These are phyloP conservation scores for Candida maris DNA, from an alignment of 805 yeast genomes.

Conservation along the genomic window DNA sequence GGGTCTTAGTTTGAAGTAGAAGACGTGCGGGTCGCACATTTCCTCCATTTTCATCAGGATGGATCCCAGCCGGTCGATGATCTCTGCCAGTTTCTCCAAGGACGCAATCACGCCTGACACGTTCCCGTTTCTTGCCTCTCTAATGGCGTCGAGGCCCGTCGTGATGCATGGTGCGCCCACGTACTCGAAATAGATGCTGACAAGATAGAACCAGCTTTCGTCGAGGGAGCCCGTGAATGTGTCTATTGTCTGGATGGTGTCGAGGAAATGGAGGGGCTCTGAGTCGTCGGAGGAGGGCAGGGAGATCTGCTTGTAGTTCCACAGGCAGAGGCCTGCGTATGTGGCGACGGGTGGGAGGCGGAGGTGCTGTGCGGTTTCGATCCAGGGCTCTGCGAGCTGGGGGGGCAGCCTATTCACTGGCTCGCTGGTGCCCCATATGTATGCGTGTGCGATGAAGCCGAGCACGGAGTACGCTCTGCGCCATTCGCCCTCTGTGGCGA, in stretches of 20 bases:
- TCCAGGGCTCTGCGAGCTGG: slow-evolving; percentile 67
- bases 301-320: slow-evolving; percentile 71
- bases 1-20: slow-evolving; percentile 83
- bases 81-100: slow-evolving; percentile 66
- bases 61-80: slow-evolving; percentile 69
- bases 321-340: slow-evolving; percentile 79
- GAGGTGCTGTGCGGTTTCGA: slow-evolving; percentile 52
- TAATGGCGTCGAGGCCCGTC: slow-evolving; percentile 65
- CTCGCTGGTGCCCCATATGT: slow-evolving; percentile 75
- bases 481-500: slow-evolving; percentile 46
- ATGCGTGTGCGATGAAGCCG: slow-evolving; percentile 81
- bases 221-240: slow-evolving; percentile 90
- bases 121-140: slow-evolving; percentile 48
- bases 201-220: slow-evolving; percentile 91
- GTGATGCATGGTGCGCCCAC: slow-evolving; percentile 71
- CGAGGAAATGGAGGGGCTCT: slow-evolving; percentile 40
- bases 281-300: slow-evolving; percentile 36
- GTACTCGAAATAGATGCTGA: slow-evolving; percentile 81
- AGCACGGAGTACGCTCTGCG: slow-evolving; percentile 80
- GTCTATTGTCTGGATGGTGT: slow-evolving; percentile 70
- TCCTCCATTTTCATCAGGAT: slow-evolving; percentile 82
- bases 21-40: slow-evolving; percentile 91
- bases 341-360: slow-evolving; percentile 85
- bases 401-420: slow-evolving; percentile 64
- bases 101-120: slow-evolving; percentile 37